A percentile compares a stretch with the other conserved stretches of the same genome.
Evolutionary conservation across 208 protist genomes (phyloP).

Genomic region (Trypanosomatidae sp.): DNA sequence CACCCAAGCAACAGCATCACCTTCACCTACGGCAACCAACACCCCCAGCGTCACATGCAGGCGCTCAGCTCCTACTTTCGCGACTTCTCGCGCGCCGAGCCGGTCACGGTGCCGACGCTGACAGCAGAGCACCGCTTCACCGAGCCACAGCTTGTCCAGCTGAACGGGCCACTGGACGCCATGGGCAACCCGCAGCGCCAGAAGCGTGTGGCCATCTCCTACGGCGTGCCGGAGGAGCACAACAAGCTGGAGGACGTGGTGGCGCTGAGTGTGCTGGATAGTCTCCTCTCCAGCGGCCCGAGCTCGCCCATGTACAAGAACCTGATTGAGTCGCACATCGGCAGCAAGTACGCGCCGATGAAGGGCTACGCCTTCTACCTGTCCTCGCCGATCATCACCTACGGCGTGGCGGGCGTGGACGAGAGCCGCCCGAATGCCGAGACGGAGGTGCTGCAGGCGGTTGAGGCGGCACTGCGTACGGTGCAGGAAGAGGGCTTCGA

Average conservation of each 20-base stretch:
- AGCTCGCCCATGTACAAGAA: conserved; percentile 88
- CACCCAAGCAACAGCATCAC: conserved; percentile 91
- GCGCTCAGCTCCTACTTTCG: conserved; percentile 70
- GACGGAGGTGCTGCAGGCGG: conserved; percentile 60
- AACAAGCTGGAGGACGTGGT: conserved; percentile 79
- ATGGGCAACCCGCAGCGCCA: conserved; percentile 82
- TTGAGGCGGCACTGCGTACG: conserved; percentile 55
- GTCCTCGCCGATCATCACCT: conserved; percentile 82
- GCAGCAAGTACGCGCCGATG: conserved; percentile 83
- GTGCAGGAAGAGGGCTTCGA: conserved; percentile 84
- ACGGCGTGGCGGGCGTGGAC: conserved; percentile 88
- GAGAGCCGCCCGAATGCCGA: conserved; percentile 52
- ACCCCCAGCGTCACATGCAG: conserved; percentile 70
- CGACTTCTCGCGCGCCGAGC: conserved; percentile 35
- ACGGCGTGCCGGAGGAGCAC: conserved; percentile 55
- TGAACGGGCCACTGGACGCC: conserved; percentile 75
- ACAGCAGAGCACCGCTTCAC: conserved; percentile 44
- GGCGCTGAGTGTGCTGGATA: conserved; percentile 79
- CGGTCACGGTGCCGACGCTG: conserved; percentile 59
- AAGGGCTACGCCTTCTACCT: conserved; percentile 83
- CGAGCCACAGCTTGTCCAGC: conserved; percentile 37
- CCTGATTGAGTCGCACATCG: conserved; percentile 89
- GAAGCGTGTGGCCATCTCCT: conserved; percentile 84
- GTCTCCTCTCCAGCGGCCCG: conserved; percentile 79
- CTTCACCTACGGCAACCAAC: conserved; percentile 87